These are phyloP conservation scores for Fusarium kyushuense DNA, from an alignment of 2,329 filamentous ascomycete species.

Conservation along the genomic window DNA sequence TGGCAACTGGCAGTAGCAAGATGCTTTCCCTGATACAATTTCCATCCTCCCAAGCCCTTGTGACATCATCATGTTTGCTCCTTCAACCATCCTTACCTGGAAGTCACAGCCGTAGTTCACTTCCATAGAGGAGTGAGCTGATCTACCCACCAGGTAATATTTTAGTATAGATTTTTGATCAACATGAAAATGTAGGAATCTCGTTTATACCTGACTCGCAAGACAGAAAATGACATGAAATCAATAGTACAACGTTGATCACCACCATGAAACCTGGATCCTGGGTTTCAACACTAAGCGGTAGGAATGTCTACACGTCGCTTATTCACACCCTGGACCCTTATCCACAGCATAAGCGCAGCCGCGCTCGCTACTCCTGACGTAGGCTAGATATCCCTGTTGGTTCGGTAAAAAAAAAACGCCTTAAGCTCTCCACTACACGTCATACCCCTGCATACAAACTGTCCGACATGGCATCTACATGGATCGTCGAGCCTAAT, in stretches of 20 bases:
- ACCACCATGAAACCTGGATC: background rate
- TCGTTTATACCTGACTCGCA: slow-evolving; percentile 10
- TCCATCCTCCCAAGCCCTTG: background rate
- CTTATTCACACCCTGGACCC: slow-evolving; percentile 2
- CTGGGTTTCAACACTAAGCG: background rate
- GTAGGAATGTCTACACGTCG: background rate
- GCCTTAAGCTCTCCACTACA: slow-evolving; percentile 36
- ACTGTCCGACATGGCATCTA: slow-evolving; percentile 8
- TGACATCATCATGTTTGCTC: background rate
- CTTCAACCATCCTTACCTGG: background rate
- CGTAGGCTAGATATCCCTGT: slow-evolving; percentile 5
- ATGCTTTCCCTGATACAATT: background rate
- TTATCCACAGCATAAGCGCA: slow-evolving; percentile 16
- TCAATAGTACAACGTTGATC: background rate
- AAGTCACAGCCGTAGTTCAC: background rate
- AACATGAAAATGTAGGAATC: slow-evolving; percentile 1
- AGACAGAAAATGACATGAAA: background rate
- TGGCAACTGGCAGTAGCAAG: background rate
- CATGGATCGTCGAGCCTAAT: slow-evolving; percentile 22
- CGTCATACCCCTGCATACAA: slow-evolving; percentile 31
- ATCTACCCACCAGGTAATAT: background rate
- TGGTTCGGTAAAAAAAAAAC: slow-evolving; percentile 11
- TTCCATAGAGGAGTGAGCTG: background rate
- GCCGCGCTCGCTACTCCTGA: slow-evolving; percentile 7
- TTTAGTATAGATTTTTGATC: slow-evolving; percentile 4